Percentiles rank a stretch among this genome's conserved stretches.
Conservation (phyloP, 805 yeast genomes). For the Yamadazyma endophytica region DNA sequence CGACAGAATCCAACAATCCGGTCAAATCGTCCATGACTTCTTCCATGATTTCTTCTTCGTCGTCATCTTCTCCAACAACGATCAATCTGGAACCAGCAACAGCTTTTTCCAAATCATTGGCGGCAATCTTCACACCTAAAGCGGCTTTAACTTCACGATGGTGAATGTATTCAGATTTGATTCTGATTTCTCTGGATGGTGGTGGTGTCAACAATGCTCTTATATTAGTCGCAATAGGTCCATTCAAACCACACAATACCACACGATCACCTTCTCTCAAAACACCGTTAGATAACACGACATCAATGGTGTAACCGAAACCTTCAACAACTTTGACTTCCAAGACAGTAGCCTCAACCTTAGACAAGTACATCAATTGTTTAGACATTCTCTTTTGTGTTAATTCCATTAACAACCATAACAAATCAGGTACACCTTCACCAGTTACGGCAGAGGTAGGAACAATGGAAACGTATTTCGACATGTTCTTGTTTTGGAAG, state of each 20-base stretch:
- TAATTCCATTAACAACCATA: slow-evolving; percentile 90
- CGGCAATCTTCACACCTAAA: slow-evolving; percentile 97
- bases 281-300: slow-evolving; percentile 93
- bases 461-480: slow-evolving; percentile 91
- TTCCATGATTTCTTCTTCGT: slow-evolving; percentile 95
- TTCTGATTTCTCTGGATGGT: slow-evolving; percentile 91
- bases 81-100: slow-evolving; percentile 97
- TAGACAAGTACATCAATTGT: slow-evolving; percentile 92
- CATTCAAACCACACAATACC: slow-evolving; percentile 96
- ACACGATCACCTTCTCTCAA: slow-evolving; percentile 92
- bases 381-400: slow-evolving; percentile 99
- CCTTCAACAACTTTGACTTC: slow-evolving; percentile 99
- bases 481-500: slow-evolving; percentile 89
- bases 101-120: slow-evolving; percentile 95
- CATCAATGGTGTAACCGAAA: slow-evolving; percentile 98
- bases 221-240: slow-evolving; percentile 94
- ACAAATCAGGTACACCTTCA: slow-evolving; percentile 98
- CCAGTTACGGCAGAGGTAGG: slow-evolving; percentile 99
- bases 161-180: slow-evolving; percentile 94
- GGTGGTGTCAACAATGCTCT: slow-evolving; percentile 97
- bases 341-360: slow-evolving; percentile 91
- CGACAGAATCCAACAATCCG: slow-evolving; percentile 90
- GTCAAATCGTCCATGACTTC: slow-evolving; percentile 98
- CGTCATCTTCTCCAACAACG: slow-evolving; percentile 95
- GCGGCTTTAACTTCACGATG: slow-evolving; percentile 99